These are phyloP conservation scores for Fraxinus americana DNA, from an alignment of 257 asterid genomes.

Conservation along the genomic window DNA sequence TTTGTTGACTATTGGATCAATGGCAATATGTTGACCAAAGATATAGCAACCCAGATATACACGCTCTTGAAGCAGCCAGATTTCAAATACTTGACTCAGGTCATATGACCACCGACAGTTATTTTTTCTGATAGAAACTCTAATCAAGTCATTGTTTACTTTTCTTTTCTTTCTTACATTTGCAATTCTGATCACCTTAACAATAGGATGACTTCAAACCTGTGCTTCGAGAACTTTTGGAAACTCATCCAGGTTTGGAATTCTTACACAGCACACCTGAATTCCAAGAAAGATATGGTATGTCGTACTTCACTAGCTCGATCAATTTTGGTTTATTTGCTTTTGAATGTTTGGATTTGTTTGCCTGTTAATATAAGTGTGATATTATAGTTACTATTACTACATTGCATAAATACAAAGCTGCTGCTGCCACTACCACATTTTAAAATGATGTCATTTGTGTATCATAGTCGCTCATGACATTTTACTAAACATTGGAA, in stretches of 20 bases:
- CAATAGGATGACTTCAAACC: conserved; percentile 91
- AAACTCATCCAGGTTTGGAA: conserved; percentile 98
- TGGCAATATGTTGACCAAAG: conserved; percentile 86
- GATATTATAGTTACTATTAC: not conserved
- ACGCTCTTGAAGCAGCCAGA: conserved; percentile 88
- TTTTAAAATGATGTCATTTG: not conserved
- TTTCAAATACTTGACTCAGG: conserved; percentile 74
- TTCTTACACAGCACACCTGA: conserved; percentile 99
- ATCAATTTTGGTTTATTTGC: conserved; percentile 10
- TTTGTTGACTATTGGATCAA: conserved; percentile 89
- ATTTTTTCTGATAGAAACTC: conserved; percentile 1
- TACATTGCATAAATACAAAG: too few species aligned
- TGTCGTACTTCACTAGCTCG: conserved; percentile 13
- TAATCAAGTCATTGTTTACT: conserved; percentile 18
- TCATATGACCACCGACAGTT: conserved; percentile 19
- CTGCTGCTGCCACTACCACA: conserved; percentile 11
- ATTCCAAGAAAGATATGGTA: conserved; percentile 99
- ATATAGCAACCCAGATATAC: conserved; percentile 74
- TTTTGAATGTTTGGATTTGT: conserved; percentile 3
- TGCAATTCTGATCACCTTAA: conserved; percentile 20
- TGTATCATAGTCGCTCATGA: not conserved
- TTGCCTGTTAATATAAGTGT: not conserved
- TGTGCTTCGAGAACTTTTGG: conserved; percentile 90
- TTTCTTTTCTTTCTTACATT: conserved; percentile 24
- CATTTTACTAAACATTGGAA: conserved; percentile 13